These are phyloP conservation scores for Monosporozyma siamensis DNA, from an alignment of 805 yeast genomes.

Conservation along the genomic window DNA sequence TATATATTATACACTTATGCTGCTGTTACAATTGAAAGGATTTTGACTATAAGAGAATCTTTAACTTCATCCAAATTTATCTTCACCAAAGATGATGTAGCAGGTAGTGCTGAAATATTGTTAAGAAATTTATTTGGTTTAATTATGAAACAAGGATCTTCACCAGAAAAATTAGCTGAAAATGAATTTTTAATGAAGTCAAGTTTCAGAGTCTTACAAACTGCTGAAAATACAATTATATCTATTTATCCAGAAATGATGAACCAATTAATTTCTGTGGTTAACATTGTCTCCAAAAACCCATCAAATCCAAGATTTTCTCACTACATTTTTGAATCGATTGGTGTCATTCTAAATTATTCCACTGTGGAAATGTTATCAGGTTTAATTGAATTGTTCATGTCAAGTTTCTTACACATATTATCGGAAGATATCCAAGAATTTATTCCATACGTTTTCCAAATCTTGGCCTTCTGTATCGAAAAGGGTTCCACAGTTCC, in stretches of 20 bases:
- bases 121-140: slow-evolving; percentile 58
- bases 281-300: slow-evolving; percentile 65
- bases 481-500: slow-evolving; percentile 53
- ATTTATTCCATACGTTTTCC: slow-evolving; percentile 88
- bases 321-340: slow-evolving; percentile 83
- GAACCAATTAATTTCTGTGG: slow-evolving; percentile 58
- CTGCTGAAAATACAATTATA: slow-evolving; percentile 58
- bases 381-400: slow-evolving; percentile 35
- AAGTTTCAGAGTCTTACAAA: slow-evolving; percentile 68
- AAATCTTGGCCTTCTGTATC: slow-evolving; percentile 70
- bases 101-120: slow-evolving; percentile 50
- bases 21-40: slow-evolving; percentile 84
- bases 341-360: slow-evolving; percentile 64
- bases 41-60: slow-evolving; percentile 62
- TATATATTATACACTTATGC: slow-evolving; percentile 89
- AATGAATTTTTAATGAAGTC: slow-evolving; percentile 90
- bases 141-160: slow-evolving; percentile 45
- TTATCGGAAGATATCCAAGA: slow-evolving; percentile 84
- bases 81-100: slow-evolving; percentile 66
- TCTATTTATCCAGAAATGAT: slow-evolving; percentile 39
- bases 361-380: slow-evolving; percentile 27
- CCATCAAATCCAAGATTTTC: slow-evolving; percentile 94
- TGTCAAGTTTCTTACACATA: slow-evolving; percentile 59
- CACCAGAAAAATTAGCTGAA: slow-evolving; percentile 90
- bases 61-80: slow-evolving; percentile 43